Percentiles rank a stretch among this genome's conserved stretches.
Evolutionary conservation across 2,329 filamentous ascomycete genomes (phyloP).

Genomic region (Fusarium avenaceum): DNA sequence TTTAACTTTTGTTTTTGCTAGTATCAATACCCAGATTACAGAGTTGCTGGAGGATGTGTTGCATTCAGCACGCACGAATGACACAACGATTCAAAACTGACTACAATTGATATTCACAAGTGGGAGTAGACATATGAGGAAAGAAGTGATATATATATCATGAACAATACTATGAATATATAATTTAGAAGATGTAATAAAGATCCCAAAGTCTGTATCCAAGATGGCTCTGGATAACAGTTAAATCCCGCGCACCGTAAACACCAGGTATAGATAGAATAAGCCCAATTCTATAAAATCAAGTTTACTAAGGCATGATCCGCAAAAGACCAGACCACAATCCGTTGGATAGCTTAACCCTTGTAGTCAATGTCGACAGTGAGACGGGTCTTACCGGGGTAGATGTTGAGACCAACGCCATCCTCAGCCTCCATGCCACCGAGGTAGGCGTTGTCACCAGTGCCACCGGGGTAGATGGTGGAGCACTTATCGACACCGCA

Average conservation of each 20-base stretch:
- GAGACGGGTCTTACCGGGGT: slow-evolving; percentile 49
- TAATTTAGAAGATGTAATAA: slow-evolving; percentile 35
- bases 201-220: slow-evolving; percentile 43
- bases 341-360: slow-evolving; percentile 9
- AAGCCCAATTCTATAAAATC: slow-evolving; percentile 42
- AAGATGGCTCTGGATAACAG: slow-evolving; percentile 31
- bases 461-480: slow-evolving; percentile 54
- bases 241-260: slow-evolving; percentile 41
- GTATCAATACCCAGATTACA: neutral
- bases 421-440: slow-evolving; percentile 55
- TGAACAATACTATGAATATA: slow-evolving; percentile 42
- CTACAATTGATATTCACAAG: neutral
- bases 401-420: slow-evolving; percentile 59
- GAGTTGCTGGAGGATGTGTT: neutral
- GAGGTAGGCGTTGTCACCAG: slow-evolving; percentile 57
- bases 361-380: slow-evolving; percentile 52
- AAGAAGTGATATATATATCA: slow-evolving; percentile 47
- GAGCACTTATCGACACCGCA: slow-evolving; percentile 59
- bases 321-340: slow-evolving; percentile 4
- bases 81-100: neutral
- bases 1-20: neutral
- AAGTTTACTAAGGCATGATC: slow-evolving; percentile 17
- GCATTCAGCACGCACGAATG: neutral
- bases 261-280: slow-evolving; percentile 46
- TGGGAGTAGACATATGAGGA: slow-evolving; percentile 11